Percentiles rank a stretch among this genome's conserved stretches.
These are phyloP conservation scores for Micromonas commoda DNA, from an alignment of 139 green algal species.

Conservation along the genomic window DNA sequence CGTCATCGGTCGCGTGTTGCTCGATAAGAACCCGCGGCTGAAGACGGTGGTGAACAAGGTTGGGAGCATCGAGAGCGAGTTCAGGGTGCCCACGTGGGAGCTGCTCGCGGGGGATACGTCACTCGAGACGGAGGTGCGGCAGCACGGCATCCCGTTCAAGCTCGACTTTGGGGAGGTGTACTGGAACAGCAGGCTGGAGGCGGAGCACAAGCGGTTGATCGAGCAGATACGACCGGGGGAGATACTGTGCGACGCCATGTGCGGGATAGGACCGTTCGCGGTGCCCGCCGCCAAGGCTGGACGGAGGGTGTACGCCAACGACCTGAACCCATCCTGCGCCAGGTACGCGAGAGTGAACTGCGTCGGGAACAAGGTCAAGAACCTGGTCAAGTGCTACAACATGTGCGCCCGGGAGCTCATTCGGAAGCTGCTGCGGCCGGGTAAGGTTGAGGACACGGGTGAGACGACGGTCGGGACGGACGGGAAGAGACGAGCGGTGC, in stretches of 20 bases:
- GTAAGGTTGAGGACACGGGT: not conserved
- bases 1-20: constrained; percentile 49
- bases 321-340: constrained; percentile 84
- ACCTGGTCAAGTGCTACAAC: constrained; percentile 18
- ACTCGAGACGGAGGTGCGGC: constrained; percentile 59
- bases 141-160: constrained; percentile 75
- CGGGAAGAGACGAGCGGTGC: not conserved
- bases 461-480: not conserved
- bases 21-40: constrained; percentile 92
- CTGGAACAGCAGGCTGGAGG: constrained; percentile 95
- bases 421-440: not conserved
- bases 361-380: constrained; percentile 52
- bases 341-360: constrained; percentile 72
- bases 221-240: constrained; percentile 35
- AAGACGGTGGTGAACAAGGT: constrained; percentile 90
- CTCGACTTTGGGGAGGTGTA: constrained; percentile 92
- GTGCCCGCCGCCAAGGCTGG: constrained; percentile 69
- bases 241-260: constrained; percentile 51
- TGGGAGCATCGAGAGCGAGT: constrained; percentile 86
- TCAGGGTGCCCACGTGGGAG: constrained; percentile 88
- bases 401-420: constrained; percentile 17
- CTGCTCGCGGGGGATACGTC: constrained; percentile 72
- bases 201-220: constrained; percentile 80
- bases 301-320: constrained; percentile 67
- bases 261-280: constrained; percentile 90